Percentiles rank a stretch among this genome's conserved stretches.
Evolutionary conservation across 345 rosid species (phyloP).

Genomic region (Cardiospermum halicacabum): DNA sequence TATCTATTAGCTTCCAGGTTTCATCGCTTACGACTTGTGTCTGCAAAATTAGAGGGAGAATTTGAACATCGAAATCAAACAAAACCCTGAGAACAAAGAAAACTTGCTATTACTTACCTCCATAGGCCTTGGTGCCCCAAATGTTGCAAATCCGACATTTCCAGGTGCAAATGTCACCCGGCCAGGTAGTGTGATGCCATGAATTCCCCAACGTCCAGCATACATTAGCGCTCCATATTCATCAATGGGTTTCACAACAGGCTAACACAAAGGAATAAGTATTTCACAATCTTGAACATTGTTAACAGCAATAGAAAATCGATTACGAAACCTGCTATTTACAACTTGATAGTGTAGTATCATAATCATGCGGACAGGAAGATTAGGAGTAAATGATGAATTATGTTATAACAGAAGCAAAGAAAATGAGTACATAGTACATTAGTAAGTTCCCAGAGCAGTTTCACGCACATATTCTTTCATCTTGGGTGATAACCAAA

Average conservation of each 20-base stretch:
- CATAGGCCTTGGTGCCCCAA: constrained; percentile 90
- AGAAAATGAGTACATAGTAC: too few species aligned
- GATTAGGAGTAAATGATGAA: too few species aligned
- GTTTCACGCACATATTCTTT: too few species aligned
- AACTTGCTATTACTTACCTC: constrained; percentile 40
- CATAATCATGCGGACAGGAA: too few species aligned
- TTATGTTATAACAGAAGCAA: too few species aligned
- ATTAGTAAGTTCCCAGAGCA: too few species aligned
- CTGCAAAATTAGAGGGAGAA: constrained; percentile 36
- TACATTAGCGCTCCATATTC: constrained; percentile 83
- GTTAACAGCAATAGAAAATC: not conserved
- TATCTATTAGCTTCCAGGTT: constrained; percentile 85
- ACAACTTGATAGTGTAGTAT: not conserved
- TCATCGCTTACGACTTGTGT: constrained; percentile 69
- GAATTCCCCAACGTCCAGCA: constrained; percentile 95
- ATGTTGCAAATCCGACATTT: constrained; percentile 82
- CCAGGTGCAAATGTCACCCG: constrained; percentile 98
- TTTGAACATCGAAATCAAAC: not conserved
- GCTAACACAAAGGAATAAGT: constrained; percentile 34
- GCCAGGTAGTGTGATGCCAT: constrained; percentile 80
- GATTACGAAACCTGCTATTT: not conserved
- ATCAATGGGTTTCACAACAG: constrained; percentile 60
- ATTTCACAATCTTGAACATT: not conserved
- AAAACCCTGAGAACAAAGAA: not conserved
- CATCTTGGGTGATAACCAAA: too few species aligned